phyloP scores from a whole-genome alignment of 2,329 filamentous ascomycete genomes.

The Clonostachys solani region DNA sequence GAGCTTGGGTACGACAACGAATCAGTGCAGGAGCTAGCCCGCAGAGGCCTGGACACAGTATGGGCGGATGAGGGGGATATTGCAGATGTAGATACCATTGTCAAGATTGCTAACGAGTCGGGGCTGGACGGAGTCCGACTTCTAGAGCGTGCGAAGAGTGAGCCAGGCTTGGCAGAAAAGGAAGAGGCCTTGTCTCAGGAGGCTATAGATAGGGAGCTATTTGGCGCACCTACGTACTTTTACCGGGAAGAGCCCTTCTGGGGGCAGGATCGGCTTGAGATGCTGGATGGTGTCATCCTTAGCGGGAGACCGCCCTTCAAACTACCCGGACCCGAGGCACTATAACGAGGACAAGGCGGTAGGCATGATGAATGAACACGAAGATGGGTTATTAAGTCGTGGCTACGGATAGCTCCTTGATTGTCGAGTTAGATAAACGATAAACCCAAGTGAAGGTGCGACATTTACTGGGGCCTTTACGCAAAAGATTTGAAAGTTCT shows the following conservation, averaged over 20 bases:
- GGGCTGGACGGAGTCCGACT: slow-evolving; percentile 3
- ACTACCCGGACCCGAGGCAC: background rate
- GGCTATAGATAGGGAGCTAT: slow-evolving; percentile 9
- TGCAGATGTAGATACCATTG: slow-evolving; percentile 5
- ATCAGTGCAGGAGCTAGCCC: slow-evolving; percentile 5
- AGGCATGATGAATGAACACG: no score
- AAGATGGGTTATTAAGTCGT: no score
- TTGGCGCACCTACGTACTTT: slow-evolving; percentile 14
- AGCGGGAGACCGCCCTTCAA: slow-evolving; percentile 6
- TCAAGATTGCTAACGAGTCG: slow-evolving; percentile 3
- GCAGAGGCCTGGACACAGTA: slow-evolving; percentile 3
- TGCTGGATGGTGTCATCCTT: slow-evolving; percentile 13
- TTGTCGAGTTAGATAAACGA: no score
- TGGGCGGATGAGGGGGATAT: slow-evolving; percentile 7
- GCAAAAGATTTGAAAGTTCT: no score
- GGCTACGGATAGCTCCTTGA: no score
- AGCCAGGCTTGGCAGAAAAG: slow-evolving; percentile 1
- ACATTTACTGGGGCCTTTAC: no score
- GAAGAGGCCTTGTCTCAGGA: slow-evolving; percentile 7
- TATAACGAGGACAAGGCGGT: no score
- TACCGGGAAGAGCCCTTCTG: slow-evolving; percentile 15
- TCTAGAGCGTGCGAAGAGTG: background rate
- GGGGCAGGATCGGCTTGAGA: slow-evolving; percentile 16
- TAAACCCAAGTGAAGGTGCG: no score
- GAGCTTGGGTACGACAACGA: slow-evolving; percentile 2